A percentile compares a stretch with the other conserved stretches of the same genome.
phyloP scores from a whole-genome alignment of 192 early-diverging fungal genomes.

The Pecoramyces ruminantium region DNA sequence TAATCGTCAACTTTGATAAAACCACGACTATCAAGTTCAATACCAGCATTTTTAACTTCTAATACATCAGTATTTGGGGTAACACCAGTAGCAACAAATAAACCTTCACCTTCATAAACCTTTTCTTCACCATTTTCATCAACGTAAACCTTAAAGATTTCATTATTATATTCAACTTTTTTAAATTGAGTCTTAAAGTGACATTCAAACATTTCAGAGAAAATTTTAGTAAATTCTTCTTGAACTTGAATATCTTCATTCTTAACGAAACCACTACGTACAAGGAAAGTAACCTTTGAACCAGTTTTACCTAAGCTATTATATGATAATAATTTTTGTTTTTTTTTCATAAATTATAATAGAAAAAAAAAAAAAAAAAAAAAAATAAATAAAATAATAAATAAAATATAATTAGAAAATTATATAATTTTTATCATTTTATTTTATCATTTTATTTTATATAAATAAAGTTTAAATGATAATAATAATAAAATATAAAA shows the following conservation, averaged over 20 bases:
- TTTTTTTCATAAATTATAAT: too few species aligned
- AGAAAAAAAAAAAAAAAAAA: neutral
- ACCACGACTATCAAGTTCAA: conserved; percentile 3
- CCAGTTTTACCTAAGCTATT: conserved; percentile 8
- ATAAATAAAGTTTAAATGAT: too few species aligned
- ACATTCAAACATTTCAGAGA: conserved; percentile 3
- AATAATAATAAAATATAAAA: too few species aligned
- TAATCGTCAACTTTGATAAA: conserved; percentile 9
- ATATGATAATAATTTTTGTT: too few species aligned
- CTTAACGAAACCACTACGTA: conserved; percentile 12
- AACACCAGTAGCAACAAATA: conserved; percentile 17
- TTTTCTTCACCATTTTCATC: neutral
- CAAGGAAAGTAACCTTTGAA: conserved; percentile 9
- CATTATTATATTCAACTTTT: neutral
- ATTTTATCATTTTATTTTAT: too few species aligned
- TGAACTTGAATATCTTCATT: conserved; percentile 14
- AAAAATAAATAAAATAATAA: neutral
- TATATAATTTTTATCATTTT: too few species aligned
- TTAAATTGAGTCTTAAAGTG: neutral
- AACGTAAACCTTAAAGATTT: neutral
- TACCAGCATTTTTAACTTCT: neutral
- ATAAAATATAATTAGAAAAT: too few species aligned
- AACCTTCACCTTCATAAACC: neutral
- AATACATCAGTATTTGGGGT: conserved; percentile 6
- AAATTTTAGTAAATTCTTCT: conserved; percentile 8